phyloP scores from a whole-genome alignment of 129 eudicot species.

The Centaurea solstitialis region DNA sequence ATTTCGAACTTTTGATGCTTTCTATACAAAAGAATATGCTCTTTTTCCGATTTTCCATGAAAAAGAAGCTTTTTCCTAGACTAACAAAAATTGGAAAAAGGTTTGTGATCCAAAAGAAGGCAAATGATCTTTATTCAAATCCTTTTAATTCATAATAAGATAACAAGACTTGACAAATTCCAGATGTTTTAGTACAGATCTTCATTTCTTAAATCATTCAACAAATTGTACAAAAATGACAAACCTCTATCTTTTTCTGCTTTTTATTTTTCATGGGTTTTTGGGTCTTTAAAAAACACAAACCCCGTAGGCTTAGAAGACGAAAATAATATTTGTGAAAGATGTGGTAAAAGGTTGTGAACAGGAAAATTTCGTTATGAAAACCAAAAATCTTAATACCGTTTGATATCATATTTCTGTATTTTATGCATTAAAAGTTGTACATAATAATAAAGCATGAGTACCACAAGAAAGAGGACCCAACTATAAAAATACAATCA shows the following conservation, averaged over 20 bases:
- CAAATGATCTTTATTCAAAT: neutral
- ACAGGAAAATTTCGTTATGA: neutral
- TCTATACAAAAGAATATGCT: neutral
- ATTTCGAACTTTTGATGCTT: constrained; percentile 2
- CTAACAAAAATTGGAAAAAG: neutral
- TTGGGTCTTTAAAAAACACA: neutral
- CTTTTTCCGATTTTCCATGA: neutral
- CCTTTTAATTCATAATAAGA: neutral
- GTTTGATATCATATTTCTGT: constrained; percentile 1
- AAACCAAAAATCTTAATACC: neutral
- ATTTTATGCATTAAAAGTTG: constrained; percentile 19
- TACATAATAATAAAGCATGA: constrained; percentile 38
- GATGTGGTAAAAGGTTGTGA: neutral
- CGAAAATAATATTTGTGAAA: neutral
- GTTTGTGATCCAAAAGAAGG: constrained; percentile 19
- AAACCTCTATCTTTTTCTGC: neutral
- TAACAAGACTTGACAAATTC: neutral
- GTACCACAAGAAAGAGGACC: constrained; percentile 33
- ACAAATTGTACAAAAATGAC: neutral
- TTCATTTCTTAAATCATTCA: neutral
- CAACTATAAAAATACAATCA: constrained; percentile 36
- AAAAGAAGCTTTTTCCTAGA: constrained; percentile 18
- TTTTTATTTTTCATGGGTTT: neutral
- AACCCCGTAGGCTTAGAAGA: neutral
- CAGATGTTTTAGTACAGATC: neutral